Percentiles rank a stretch among this genome's conserved stretches.
phyloP scores from a whole-genome alignment of 345 rosid genomes.

The Eucalyptus pauciflora region DNA sequence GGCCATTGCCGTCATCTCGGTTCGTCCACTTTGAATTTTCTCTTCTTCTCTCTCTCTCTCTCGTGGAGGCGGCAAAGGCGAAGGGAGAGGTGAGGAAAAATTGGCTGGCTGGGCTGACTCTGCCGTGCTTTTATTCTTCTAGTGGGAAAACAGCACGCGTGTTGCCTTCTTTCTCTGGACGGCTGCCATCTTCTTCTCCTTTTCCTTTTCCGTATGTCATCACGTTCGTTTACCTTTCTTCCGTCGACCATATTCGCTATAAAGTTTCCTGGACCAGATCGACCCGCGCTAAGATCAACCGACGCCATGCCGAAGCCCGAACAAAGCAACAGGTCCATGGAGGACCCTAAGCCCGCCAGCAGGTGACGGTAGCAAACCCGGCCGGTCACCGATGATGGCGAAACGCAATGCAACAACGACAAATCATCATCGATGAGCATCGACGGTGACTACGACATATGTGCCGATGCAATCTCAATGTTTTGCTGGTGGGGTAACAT shows the following conservation, averaged over 20 bases:
- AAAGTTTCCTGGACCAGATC: neutral
- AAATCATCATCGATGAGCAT: neutral
- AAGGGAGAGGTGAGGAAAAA: neutral
- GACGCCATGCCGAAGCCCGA: neutral
- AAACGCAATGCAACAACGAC: neutral
- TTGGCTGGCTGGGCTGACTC: neutral
- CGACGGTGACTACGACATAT: accelerated
- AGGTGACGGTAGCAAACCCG: neutral
- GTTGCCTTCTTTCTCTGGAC: neutral
- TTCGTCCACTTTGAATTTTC: neutral
- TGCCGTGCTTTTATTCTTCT: neutral
- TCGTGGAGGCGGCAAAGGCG: neutral
- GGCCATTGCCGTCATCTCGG: neutral
- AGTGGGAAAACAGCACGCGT: neutral
- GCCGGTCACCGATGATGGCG: neutral
- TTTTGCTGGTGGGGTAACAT: neutral
- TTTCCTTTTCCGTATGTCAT: neutral
- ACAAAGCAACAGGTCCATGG: neutral
- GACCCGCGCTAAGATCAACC: neutral
- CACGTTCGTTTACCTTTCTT: neutral
- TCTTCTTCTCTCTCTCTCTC: neutral
- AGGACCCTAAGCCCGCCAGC: neutral
- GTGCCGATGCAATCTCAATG: neutral
- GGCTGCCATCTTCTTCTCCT: neutral
- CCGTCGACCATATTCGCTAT: neutral